Conservation (phyloP, 1,139 yeast species). For the Debaryomycetaceae sp. region DNA sequence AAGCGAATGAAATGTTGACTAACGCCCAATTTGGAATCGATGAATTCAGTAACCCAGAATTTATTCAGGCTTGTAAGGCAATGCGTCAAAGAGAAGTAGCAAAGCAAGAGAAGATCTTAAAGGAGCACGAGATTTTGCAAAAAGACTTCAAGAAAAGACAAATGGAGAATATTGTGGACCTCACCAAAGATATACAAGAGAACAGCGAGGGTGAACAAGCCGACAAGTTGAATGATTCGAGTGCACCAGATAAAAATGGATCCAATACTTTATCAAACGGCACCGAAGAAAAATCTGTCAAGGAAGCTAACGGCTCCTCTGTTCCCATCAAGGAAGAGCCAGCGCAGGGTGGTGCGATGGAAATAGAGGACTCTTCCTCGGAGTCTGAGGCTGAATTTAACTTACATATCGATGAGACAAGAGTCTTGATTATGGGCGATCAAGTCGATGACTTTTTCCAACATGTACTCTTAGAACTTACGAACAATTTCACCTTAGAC, state of each 20-base stretch:
- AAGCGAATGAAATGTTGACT: conserved; percentile 94
- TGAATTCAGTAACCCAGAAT: conserved; percentile 74
- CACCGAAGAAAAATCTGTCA: conserved; percentile 1
- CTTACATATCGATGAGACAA: conserved; percentile 14
- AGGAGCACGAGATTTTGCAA: conserved; percentile 31
- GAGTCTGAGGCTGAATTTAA: conserved; percentile 26
- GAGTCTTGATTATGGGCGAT: conserved; percentile 14
- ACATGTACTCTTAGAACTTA: conserved; percentile 24
- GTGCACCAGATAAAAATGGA: not conserved
- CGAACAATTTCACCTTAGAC: conserved; percentile 60
- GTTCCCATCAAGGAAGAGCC: not conserved
- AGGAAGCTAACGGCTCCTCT: not conserved
- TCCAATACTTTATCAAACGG: not conserved
- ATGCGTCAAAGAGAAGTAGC: conserved; percentile 65
- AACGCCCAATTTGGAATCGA: conserved; percentile 95
- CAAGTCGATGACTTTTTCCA: conserved; percentile 15
- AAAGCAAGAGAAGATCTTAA: conserved; percentile 46
- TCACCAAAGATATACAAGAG: conserved; percentile 1
- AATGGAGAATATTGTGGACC: conserved; percentile 8
- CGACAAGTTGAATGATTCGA: not conserved
- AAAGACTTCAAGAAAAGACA: conserved; percentile 24
- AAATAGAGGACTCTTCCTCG: not conserved
- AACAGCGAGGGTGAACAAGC: not conserved
- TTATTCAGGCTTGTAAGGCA: conserved; percentile 72
- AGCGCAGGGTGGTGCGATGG: not conserved